Base-by-base conservation (phyloP, 1,139 yeast genomes). In the Yamadazyma conglobata region DNA sequence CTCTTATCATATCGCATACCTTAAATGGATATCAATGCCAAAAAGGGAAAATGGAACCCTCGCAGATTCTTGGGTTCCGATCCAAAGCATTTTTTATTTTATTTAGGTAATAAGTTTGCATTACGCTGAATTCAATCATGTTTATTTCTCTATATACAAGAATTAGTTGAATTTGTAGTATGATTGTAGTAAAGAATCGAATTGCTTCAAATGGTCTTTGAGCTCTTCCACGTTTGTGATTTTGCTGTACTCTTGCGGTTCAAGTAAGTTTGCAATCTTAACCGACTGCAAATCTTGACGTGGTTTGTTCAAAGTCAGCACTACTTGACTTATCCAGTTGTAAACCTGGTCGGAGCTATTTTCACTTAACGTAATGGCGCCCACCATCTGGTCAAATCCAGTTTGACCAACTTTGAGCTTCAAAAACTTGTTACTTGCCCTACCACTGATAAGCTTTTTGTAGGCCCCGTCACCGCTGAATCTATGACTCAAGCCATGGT, bases 371-470 rank as follows among this genome's bases (percentile, higher is more conserved):
- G 27, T 29, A 6, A 36, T 12, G 15, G 32, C 25, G 10, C 36
- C 41, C 9, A 40, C 29, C n/a, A 28, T 16, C 22, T 42, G 46
- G 21, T 40, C 36, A 28, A 42, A 42, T 10, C 37, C 42, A 1
- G 34, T 24, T 17, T 30, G 27, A 10, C 44, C 42, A 8, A 34
- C 12, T 27, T 36, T 41, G 2, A 38, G 22, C 22, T 33, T 23
- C 10, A 34, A 10, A 20, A 35, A 39, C 18, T 19, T 29, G 20
- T 32, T 38, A 11, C 10, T 19, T 3, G 24, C 10, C 16, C 40
- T 21, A 8, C 32, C 22, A 4, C 30, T 18, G n/a, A 25, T 15
- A 11, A 33, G 12, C 3, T 29, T n/a, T 13, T 13, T 15, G 19
- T 40, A 37, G 2, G 6, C n/a, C 9, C 6, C 4, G 15, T 35